Evolutionary conservation across 1,139 yeast species (phyloP).

Genomic region (Schwanniomyces etchellsii): DNA sequence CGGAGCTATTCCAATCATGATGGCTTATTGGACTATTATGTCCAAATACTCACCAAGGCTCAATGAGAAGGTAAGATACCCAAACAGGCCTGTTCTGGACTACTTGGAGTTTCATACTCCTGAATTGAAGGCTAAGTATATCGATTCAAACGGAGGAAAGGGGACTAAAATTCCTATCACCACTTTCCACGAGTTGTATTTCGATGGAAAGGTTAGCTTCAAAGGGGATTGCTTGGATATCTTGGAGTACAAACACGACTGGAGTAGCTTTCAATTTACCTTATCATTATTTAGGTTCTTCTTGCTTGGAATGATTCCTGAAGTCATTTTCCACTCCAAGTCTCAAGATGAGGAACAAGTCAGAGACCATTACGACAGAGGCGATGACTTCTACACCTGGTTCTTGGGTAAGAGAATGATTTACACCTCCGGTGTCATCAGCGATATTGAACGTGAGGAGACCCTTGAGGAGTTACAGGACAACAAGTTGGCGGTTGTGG

Average conservation of each 20-base stretch:
- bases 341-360: slow-evolving; percentile 97
- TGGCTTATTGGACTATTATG: slow-evolving; percentile 77
- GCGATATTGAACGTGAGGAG: slow-evolving; percentile 69
- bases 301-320: slow-evolving; percentile 87
- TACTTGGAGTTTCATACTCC: slow-evolving; percentile 80
- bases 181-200: slow-evolving; percentile 85
- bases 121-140: slow-evolving; percentile 65
- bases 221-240: slow-evolving; percentile 85
- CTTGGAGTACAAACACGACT: slow-evolving; percentile 84
- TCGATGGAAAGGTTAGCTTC: slow-evolving; percentile 78
- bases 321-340: slow-evolving; percentile 84
- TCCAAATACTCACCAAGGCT: slow-evolving; percentile 78
- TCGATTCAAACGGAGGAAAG: slow-evolving; percentile 47
- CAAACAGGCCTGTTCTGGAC: slow-evolving; percentile 72
- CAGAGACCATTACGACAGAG: slow-evolving; percentile 93
- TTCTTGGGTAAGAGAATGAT: slow-evolving; percentile 93
- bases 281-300: slow-evolving; percentile 73
- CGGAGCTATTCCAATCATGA: slow-evolving; percentile 60
- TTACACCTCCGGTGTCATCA: slow-evolving; percentile 82
- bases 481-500: slow-evolving; percentile 80
- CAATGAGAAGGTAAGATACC: slow-evolving; percentile 71
- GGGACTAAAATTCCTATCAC: slow-evolving; percentile 83
- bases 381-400: slow-evolving; percentile 94
- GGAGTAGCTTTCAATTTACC: slow-evolving; percentile 83
- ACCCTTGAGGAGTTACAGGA: slow-evolving; percentile 84